A percentile compares a stretch with the other conserved stretches of the same genome.
Conservation (phyloP, 1,284 basidiomycete species). For the Amylostereum chailletii region DNA sequence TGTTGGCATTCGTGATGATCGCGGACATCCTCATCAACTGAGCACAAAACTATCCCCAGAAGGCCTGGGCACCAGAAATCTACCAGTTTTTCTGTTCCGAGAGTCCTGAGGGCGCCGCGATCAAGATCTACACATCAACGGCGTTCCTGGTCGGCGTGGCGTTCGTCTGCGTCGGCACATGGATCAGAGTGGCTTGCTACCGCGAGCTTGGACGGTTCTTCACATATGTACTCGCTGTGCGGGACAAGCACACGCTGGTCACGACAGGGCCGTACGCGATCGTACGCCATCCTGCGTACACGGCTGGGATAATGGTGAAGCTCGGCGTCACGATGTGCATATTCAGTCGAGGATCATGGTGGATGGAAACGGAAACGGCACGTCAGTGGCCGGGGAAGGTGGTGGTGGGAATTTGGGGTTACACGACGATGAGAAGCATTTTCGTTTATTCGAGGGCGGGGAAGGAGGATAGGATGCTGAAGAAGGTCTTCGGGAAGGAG, state of each 20-base stretch:
- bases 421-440: constrained; percentile 44
- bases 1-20: background rate
- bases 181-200: constrained; percentile 29
- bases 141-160: constrained; percentile 41
- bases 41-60: background rate
- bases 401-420: constrained; percentile 28
- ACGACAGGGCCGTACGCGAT: constrained; percentile 44
- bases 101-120: background rate
- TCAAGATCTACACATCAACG: constrained; percentile 17
- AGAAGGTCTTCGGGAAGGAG: constrained; percentile 37
- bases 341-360: constrained; percentile 44
- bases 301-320: constrained; percentile 25
- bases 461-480: constrained; percentile 46
- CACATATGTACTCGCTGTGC: constrained; percentile 53
- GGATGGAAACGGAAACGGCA: constrained; percentile 40
- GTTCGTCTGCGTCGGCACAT: constrained; percentile 36
- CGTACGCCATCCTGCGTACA: constrained; percentile 31
- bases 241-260: constrained; percentile 44
- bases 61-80: background rate
- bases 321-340: constrained; percentile 41
- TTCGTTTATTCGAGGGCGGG: constrained; percentile 37
- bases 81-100: background rate
- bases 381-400: constrained; percentile 18
- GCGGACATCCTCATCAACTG: background rate
- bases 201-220: constrained; percentile 40